Conservation (phyloP, 441 rosid genomes). For the Populus hybrid region DNA sequence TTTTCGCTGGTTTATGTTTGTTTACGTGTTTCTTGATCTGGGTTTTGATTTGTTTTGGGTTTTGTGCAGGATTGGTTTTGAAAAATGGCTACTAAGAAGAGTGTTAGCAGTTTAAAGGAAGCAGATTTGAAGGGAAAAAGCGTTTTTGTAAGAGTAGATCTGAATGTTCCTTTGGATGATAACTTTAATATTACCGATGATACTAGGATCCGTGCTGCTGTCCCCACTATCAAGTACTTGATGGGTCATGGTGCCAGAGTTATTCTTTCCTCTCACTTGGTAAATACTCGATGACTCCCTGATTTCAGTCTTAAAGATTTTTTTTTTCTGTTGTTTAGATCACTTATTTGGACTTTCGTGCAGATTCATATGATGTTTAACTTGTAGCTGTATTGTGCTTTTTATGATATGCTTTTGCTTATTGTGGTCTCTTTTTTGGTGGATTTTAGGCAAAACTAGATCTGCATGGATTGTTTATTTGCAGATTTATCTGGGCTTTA, state of each 20-base stretch:
- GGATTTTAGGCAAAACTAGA: background rate
- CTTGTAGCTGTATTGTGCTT: background rate
- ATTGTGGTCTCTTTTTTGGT: background rate
- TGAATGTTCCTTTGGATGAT: conserved; percentile 92
- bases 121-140: conserved; percentile 90
- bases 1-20: background rate
- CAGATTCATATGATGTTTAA: background rate
- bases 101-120: conserved; percentile 65
- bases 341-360: background rate
- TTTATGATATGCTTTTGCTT: background rate
- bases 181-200: conserved; percentile 85
- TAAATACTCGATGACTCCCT: background rate
- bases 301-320: background rate
- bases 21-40: background rate
- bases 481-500: background rate
- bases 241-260: conserved; percentile 63
- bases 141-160: conserved; percentile 92
- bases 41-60: conserved; percentile 1
- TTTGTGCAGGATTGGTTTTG: background rate
- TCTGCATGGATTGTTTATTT: background rate
- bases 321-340: background rate
- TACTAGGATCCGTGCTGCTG: conserved; percentile 84
- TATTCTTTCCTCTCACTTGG: conserved; percentile 58
- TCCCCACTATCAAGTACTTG: conserved; percentile 89
- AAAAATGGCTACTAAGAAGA: conserved; percentile 79